These are phyloP conservation scores for Pseudogymnoascus sp. DNA, from an alignment of 2,329 filamentous ascomycete genomes.

Conservation along the genomic window DNA sequence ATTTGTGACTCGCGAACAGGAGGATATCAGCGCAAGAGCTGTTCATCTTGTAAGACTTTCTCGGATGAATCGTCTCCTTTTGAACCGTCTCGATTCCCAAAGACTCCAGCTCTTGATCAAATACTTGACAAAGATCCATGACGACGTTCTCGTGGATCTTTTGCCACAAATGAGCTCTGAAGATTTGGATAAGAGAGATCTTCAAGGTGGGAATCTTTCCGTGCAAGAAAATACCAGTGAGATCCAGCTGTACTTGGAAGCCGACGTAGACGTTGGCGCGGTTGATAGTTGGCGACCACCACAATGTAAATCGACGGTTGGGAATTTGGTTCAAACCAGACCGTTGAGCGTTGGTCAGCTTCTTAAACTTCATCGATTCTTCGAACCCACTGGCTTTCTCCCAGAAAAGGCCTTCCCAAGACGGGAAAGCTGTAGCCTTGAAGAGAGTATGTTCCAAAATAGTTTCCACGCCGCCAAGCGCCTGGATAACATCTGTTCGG, in stretches of 20 bases:
- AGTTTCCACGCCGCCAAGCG: conserved; percentile 84
- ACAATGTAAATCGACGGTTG: conserved; percentile 94
- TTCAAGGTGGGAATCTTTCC: conserved; percentile 98
- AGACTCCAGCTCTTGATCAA: conserved; percentile 93
- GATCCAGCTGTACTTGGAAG: conserved; percentile 97
- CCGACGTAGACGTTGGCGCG: conserved; percentile 96
- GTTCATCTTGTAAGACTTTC: conserved; percentile 99
- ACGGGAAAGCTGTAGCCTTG: conserved; percentile 93
- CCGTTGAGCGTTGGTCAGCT: conserved; percentile 92
- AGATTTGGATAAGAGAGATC: conserved; percentile 97
- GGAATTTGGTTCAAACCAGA: conserved; percentile 98
- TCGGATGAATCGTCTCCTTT: conserved; percentile 96
- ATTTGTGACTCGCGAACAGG: conserved; percentile 95
- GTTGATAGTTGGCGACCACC: conserved; percentile 95
- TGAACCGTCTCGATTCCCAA: conserved; percentile 95
- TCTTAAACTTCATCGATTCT: conserved; percentile 92
- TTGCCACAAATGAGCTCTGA: conserved; percentile 99
- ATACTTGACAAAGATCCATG: conserved; percentile 98
- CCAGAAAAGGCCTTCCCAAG: conserved; percentile 96
- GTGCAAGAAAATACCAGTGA: conserved; percentile 98
- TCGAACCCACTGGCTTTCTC: conserved; percentile 52
- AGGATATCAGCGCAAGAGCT: conserved; percentile 97
- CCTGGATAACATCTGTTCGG: conserved; percentile 93
- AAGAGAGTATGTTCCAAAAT: conserved; percentile 96
- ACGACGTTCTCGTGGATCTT: conserved; percentile 99